These are phyloP conservation scores for Colletotrichum higginsianum DNA, from an alignment of 2,329 filamentous ascomycete species.

Conservation along the genomic window DNA sequence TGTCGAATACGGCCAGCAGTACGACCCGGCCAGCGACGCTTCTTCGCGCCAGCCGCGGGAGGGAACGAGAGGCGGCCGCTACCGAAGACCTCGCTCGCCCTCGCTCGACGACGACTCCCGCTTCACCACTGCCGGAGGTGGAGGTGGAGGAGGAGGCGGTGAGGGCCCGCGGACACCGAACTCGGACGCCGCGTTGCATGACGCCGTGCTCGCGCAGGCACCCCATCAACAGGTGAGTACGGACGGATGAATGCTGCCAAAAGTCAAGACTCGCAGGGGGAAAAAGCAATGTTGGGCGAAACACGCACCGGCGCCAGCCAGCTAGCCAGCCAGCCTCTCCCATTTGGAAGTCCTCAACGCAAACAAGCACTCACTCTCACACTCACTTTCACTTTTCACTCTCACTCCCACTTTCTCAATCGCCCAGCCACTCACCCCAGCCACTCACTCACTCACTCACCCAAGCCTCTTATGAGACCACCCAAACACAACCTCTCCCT, in stretches of 20 bases:
- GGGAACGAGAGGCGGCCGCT: conserved; percentile 30
- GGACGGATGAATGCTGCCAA: background rate
- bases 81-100: conserved; percentile 37
- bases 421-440: background rate
- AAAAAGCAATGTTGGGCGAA: conserved; percentile 15
- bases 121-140: conserved; percentile 33
- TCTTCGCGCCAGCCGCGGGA: conserved; percentile 30
- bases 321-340: background rate
- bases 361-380: background rate
- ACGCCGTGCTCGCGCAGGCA: conserved; percentile 40
- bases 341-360: conserved; percentile 5
- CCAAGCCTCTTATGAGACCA: conserved; percentile 1
- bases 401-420: background rate
- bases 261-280: background rate
- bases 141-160: conserved; percentile 16
- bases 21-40: conserved; percentile 30
- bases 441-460: conserved; percentile 2
- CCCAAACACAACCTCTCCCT: background rate
- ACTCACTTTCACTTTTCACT: background rate
- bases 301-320: conserved; percentile 1
- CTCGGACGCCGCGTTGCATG: conserved; percentile 33
- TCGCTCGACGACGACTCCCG: conserved; percentile 41
- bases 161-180: conserved; percentile 22
- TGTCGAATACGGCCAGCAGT: conserved; percentile 35
- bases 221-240: conserved; percentile 36